These are phyloP conservation scores for Cladosporium sp. DNA, from an alignment of 2,329 filamentous ascomycete species.

Conservation along the genomic window DNA sequence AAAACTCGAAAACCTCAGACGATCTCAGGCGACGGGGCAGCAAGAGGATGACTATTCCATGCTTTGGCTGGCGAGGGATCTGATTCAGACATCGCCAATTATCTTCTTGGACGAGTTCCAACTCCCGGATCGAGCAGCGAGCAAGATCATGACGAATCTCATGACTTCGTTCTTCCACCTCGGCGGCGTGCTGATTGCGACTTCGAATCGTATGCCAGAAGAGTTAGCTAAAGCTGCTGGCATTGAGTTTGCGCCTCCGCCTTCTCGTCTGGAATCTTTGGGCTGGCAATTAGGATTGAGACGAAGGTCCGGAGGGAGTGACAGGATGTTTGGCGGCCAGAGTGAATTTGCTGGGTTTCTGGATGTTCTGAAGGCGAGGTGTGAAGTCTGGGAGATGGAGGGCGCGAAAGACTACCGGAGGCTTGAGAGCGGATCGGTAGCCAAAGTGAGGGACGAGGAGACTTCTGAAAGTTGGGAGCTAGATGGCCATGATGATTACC, in stretches of 20 bases:
- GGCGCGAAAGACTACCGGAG: conserved; percentile 69
- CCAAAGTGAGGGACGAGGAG: conserved; percentile 25
- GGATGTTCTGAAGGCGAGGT: conserved; percentile 72
- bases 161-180: conserved; percentile 80
- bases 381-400: conserved; percentile 84
- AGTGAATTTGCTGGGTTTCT: conserved; percentile 77
- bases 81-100: conserved; percentile 72
- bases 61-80: conserved; percentile 71
- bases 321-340: conserved; percentile 58
- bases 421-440: conserved; percentile 47
- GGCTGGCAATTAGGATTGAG: conserved; percentile 35
- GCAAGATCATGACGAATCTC: conserved; percentile 76
- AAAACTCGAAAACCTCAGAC: conserved; percentile 66
- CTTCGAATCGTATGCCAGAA: conserved; percentile 81
- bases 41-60: conserved; percentile 63
- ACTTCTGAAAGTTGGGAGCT: conserved; percentile 25
- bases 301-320: conserved; percentile 38
- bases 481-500: conserved; percentile 30
- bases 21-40: conserved; percentile 31
- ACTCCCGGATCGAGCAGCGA: conserved; percentile 73
- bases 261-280: conserved; percentile 43
- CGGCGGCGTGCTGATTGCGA: conserved; percentile 76
- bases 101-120: conserved; percentile 84
- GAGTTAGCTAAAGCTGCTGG: conserved; percentile 75
- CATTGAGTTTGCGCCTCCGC: conserved; percentile 62